phyloP scores from a whole-genome alignment of 441 rosid genomes.

The Euphorbia corollata region DNA sequence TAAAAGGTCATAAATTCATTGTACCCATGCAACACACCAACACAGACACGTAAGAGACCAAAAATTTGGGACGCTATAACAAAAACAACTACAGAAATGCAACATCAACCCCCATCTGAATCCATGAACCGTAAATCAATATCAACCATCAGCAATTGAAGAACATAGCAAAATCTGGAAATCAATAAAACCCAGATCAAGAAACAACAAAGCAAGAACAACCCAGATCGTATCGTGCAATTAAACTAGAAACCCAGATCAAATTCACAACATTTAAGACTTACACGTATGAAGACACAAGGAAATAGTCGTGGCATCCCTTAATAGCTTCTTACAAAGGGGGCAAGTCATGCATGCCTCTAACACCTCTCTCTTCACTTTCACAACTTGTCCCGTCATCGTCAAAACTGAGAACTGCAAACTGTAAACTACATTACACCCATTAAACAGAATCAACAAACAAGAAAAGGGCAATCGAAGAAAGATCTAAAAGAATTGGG shows the following conservation, averaged over 20 bases:
- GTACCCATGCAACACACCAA: slow-evolving; percentile 6
- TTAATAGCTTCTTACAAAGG: slow-evolving; percentile 48
- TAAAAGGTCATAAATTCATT: neutral
- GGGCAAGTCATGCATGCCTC: slow-evolving; percentile 69
- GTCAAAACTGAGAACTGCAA: neutral
- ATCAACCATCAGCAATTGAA: slow-evolving; percentile 1
- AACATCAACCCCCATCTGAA: too few species aligned
- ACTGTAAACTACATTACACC: slow-evolving; percentile 15
- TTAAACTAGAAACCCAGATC: slow-evolving; percentile 19
- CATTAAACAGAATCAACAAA: slow-evolving; percentile 10
- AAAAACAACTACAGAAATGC: neutral
- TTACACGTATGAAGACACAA: slow-evolving; percentile 70
- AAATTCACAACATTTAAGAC: slow-evolving; percentile 15
- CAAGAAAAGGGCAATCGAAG: slow-evolving; percentile 16
- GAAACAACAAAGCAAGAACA: slow-evolving; percentile 18
- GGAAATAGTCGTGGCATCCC: slow-evolving; percentile 64
- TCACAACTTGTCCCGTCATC: slow-evolving; percentile 35
- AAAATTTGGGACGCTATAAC: slow-evolving; percentile 1
- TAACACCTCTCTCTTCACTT: slow-evolving; percentile 40
- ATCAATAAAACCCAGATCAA: slow-evolving; percentile 26
- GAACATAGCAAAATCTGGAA: slow-evolving; percentile 10
- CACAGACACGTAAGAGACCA: neutral
- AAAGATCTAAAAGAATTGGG: slow-evolving; percentile 5
- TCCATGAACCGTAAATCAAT: slow-evolving; percentile 10
- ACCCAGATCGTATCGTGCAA: slow-evolving; percentile 24